Percentiles rank a stretch among this genome's conserved stretches.
Conservation (phyloP, 805 yeast genomes). For the Pichia heedii region DNA sequence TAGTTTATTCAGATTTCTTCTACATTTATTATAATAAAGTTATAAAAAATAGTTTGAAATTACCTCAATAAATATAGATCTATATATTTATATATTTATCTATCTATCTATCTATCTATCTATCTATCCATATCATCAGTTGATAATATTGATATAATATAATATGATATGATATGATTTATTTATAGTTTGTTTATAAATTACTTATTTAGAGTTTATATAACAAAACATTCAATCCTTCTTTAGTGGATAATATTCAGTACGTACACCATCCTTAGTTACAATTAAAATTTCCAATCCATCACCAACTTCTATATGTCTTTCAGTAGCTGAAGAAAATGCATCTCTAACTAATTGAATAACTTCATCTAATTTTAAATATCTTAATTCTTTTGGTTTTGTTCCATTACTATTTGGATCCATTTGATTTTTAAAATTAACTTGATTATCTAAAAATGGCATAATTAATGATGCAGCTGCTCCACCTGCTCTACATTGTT, state of each 20-base stretch:
- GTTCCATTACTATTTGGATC: slow-evolving; percentile 71
- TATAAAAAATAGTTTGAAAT: slow-evolving; percentile 66
- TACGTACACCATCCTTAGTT: slow-evolving; percentile 86
- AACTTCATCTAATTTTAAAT: slow-evolving; percentile 74
- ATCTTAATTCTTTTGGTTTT: slow-evolving; percentile 50
- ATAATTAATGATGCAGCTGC: slow-evolving; percentile 92
- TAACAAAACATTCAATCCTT: slow-evolving; percentile 46
- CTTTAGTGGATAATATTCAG: slow-evolving; percentile 77
- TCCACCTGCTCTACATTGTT: slow-evolving; percentile 96
- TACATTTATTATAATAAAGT: slow-evolving; percentile 81
- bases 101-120: no score
- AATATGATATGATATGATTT: no score
- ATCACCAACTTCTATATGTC: slow-evolving; percentile 98
- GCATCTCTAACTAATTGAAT: slow-evolving; percentile 86
- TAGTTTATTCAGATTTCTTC: slow-evolving; percentile 89
- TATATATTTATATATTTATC: no score
- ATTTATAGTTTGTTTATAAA: no score
- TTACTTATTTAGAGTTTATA: not conserved
- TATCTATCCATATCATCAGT: no score
- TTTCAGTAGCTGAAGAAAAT: slow-evolving; percentile 91
- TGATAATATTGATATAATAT: no score
- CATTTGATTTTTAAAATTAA: slow-evolving; percentile 86
- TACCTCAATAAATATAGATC: slow-evolving; percentile 28
- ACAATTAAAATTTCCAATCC: slow-evolving; percentile 85
- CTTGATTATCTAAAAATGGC: slow-evolving; percentile 98